Base-by-base conservation (phyloP, 768 basidiomycete species). In the Phlebiopsis gigantea region DNA sequence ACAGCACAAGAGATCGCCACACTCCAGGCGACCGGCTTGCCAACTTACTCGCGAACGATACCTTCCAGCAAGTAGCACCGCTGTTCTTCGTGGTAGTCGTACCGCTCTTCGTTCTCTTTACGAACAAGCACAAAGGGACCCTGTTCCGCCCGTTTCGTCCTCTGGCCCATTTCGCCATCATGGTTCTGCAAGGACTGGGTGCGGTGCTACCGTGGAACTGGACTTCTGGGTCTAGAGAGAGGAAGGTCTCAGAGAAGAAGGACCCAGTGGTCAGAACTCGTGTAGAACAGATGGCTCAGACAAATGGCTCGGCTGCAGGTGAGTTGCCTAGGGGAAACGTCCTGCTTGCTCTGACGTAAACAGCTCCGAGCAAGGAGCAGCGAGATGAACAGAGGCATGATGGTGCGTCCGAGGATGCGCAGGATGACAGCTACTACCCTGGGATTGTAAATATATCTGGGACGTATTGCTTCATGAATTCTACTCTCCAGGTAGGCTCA, bases 381-480 rank as follows among this genome's bases (percentile, higher is more conserved):
- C 22, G 34, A 22, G 31, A 39, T 25, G 34, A 51, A 5, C 31
- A 41, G 21, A 39, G n/a, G 19, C 50, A 31, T 22, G 49, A 21
- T 30, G 5, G n/a, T 24, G 30, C 19, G n/a, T 15, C 19, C 5
- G 50, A 51, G 31, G 34, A 41, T n/a, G 22, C 31, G 44, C 62
- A 63, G 43, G 62, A 68, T 53, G 64, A 78, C 15, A 76, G 78
- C 21, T 79, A 84, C 64, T 97, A 91, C 70, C 89, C 94, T 1
- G 95, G 95, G 0, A 85, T 98, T 49, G 89, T 97, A 66, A 98
- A 98, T 65, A 87, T 95, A 34, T 95, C 93, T 8, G 95, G 95
- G 10, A 96, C 93, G 51, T 90, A 96, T 62, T 98, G 96, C 68
- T 98, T 97, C 76, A 90, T 98, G 85, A 96, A 98, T 69, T 94